phyloP scores from a whole-genome alignment of 2,329 filamentous ascomycete genomes.

The Penicillium vulpinum region DNA sequence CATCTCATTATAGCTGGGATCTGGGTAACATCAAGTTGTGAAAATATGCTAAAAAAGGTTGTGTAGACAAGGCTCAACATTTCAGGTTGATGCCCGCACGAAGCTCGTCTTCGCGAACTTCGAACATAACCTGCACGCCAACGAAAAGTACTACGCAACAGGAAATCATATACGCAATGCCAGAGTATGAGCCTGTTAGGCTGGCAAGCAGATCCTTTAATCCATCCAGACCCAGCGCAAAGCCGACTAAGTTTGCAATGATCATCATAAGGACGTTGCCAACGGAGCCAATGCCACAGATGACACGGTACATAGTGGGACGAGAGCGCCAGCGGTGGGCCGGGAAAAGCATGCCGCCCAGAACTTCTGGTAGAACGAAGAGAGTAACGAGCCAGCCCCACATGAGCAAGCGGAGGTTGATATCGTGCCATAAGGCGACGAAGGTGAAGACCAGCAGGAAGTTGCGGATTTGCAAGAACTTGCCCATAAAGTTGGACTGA shows the following conservation, averaged over 20 bases:
- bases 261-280: constrained; percentile 93
- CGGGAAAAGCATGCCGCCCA: constrained; percentile 72
- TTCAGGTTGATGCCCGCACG: constrained; percentile 79
- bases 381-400: constrained; percentile 97
- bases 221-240: constrained; percentile 88
- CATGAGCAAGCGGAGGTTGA: constrained; percentile 82
- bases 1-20: background rate
- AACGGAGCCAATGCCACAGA: constrained; percentile 79
- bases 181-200: constrained; percentile 75
- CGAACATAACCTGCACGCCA: constrained; percentile 93
- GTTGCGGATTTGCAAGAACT: constrained; percentile 65
- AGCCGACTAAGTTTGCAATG: constrained; percentile 89
- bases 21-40: background rate
- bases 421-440: constrained; percentile 97
- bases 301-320: constrained; percentile 72
- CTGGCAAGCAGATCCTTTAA: constrained; percentile 72
- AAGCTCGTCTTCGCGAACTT: constrained; percentile 81
- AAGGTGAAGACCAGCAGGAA: constrained; percentile 91
- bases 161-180: constrained; percentile 68
- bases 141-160: constrained; percentile 78
- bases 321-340: constrained; percentile 66
- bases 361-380: constrained; percentile 87
- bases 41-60: background rate
- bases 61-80: constrained; percentile 55
- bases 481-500: constrained; percentile 44